Conservation (phyloP, 2,329 filamentous ascomycete species). For the Colletotrichum australisinense region DNA sequence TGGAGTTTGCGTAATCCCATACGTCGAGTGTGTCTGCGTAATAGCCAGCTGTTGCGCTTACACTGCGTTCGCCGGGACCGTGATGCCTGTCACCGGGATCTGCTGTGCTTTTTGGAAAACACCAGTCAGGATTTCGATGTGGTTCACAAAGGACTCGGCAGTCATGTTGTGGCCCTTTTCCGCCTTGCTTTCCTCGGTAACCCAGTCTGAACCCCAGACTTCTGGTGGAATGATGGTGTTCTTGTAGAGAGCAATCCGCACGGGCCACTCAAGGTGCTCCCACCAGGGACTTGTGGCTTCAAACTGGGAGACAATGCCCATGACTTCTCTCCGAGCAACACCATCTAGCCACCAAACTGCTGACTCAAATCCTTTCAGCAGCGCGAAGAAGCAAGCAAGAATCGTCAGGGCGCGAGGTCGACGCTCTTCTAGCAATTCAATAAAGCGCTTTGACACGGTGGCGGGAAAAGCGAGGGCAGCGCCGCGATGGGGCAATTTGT, state of each 20-base stretch:
- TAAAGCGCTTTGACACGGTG: conserved; percentile 70
- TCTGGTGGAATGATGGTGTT: conserved; percentile 64
- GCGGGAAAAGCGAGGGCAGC: conserved; percentile 73
- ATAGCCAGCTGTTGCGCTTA: conserved; percentile 30
- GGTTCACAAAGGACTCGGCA: conserved; percentile 50
- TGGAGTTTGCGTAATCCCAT: background rate
- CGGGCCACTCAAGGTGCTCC: conserved; percentile 71
- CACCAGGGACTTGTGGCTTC: conserved; percentile 70
- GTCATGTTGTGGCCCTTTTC: conserved; percentile 42
- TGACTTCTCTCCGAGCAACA: conserved; percentile 73
- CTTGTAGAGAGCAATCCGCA: conserved; percentile 69
- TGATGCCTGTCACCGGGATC: conserved; percentile 35
- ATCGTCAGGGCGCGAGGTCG: conserved; percentile 72
- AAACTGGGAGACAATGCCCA: conserved; percentile 70
- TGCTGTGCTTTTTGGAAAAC: conserved; percentile 48
- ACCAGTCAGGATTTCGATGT: conserved; percentile 59
- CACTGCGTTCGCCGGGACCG: conserved; percentile 31
- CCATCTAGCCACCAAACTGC: conserved; percentile 77
- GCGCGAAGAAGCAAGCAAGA: conserved; percentile 74
- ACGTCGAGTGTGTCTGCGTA: conserved; percentile 7
- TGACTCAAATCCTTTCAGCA: conserved; percentile 70
- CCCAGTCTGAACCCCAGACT: conserved; percentile 66
- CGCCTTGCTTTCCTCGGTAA: conserved; percentile 53
- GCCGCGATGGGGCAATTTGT: conserved; percentile 68
- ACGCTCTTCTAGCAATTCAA: conserved; percentile 68